A percentile compares a stretch with the other conserved stretches of the same genome.
Evolutionary conservation across 192 early-diverging fungal species (phyloP).

Genomic region (Dissophora ornata): DNA sequence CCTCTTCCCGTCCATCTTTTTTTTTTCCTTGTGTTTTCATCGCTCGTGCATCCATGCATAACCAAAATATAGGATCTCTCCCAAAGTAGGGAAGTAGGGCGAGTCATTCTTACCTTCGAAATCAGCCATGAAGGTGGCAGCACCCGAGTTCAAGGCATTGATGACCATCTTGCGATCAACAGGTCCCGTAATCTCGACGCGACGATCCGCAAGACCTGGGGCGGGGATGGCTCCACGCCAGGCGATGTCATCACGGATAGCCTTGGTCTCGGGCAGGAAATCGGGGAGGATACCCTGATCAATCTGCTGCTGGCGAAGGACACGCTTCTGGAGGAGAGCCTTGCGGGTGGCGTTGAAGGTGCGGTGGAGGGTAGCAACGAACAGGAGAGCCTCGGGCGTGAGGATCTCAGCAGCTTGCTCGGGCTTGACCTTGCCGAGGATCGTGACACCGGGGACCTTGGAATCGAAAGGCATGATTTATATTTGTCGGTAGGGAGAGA

Average conservation of each 20-base stretch:
- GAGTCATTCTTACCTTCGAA: slow-evolving; percentile 82
- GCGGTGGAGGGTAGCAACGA: slow-evolving; percentile 91
- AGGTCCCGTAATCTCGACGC: slow-evolving; percentile 98
- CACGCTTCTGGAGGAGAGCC: slow-evolving; percentile 83
- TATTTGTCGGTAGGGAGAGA: neutral
- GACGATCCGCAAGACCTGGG: slow-evolving; percentile 90
- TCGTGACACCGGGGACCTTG: slow-evolving; percentile 76
- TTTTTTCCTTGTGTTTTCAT: no score
- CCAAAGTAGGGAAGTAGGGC: no score
- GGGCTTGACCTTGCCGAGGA: slow-evolving; percentile 74
- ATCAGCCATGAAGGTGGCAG: slow-evolving; percentile 97
- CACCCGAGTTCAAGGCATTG: slow-evolving; percentile 96
- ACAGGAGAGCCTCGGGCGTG: slow-evolving; percentile 81
- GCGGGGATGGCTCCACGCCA: slow-evolving; percentile 96
- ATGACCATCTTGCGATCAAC: slow-evolving; percentile 99
- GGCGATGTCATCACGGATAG: slow-evolving; percentile 89
- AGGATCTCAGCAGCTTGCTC: slow-evolving; percentile 80
- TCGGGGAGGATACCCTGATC: slow-evolving; percentile 89
- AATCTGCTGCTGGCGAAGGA: slow-evolving; percentile 81
- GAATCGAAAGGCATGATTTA: slow-evolving; percentile 44
- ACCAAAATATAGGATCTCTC: no score
- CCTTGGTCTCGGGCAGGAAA: slow-evolving; percentile 93
- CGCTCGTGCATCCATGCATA: no score
- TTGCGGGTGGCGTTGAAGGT: slow-evolving; percentile 92
- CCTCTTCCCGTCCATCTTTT: no score